Evolutionary conservation across 2,329 filamentous ascomycete genomes (phyloP).

Genomic region (Sclerotinia minor): DNA sequence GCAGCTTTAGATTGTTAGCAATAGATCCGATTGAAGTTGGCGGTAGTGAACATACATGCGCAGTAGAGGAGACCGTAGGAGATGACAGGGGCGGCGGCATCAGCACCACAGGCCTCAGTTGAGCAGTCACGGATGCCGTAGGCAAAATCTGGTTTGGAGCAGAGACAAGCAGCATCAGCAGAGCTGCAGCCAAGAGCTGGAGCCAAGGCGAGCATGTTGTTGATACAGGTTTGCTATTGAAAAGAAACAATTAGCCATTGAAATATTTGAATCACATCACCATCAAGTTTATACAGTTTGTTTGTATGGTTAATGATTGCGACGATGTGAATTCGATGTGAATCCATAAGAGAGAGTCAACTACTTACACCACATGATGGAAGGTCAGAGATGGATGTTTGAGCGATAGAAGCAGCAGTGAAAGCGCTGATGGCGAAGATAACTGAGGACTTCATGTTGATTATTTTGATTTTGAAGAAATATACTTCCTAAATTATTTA

Average conservation of each 20-base stretch:
- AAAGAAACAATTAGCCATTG: conserved; percentile 28
- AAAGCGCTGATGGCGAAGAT: conserved; percentile 37
- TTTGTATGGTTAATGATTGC: background rate
- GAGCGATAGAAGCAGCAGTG: conserved; percentile 35
- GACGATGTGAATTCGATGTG: background rate
- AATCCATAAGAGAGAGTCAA: background rate
- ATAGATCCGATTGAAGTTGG: background rate
- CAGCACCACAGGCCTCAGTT: conserved; percentile 45
- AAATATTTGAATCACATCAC: background rate
- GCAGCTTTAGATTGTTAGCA: conserved; percentile 6
- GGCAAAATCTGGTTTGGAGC: conserved; percentile 47
- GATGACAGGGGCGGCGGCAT: conserved; percentile 35
- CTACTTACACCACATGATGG: conserved; percentile 42
- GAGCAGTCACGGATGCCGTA: conserved; percentile 52
- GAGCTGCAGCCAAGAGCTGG: conserved; percentile 45
- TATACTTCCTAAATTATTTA: background rate
- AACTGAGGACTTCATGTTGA: conserved; percentile 40
- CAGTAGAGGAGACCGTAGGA: conserved; percentile 39
- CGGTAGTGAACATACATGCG: conserved; percentile 29
- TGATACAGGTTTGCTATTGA: conserved; percentile 45
- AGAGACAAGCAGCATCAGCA: conserved; percentile 47
- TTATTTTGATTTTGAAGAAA: conserved; percentile 5
- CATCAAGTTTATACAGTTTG: background rate
- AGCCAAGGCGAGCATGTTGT: conserved; percentile 49
- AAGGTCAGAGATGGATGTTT: conserved; percentile 35